phyloP scores from a whole-genome alignment of 257 asterid genomes.

The Penstemon davidsonii region DNA sequence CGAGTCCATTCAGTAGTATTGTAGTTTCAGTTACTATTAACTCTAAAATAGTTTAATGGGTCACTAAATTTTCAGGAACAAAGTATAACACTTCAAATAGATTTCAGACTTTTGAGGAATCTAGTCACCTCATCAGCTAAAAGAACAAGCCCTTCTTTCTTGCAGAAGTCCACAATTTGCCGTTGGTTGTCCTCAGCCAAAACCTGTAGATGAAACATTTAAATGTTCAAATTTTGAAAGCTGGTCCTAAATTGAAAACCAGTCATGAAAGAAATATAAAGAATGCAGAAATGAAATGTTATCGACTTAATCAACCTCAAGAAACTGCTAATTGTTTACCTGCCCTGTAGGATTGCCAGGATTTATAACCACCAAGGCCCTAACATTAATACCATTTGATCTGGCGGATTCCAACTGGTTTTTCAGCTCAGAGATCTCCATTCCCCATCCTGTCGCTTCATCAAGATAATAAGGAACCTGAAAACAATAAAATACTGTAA shows the following conservation, averaged over 20 bases:
- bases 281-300: background rate
- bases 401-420: conserved; percentile 78
- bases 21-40: conserved; percentile 1
- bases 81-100: background rate
- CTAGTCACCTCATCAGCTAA: conserved; percentile 88
- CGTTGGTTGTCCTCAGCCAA: conserved; percentile 67
- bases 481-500: background rate
- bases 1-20: background rate
- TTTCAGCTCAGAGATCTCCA: conserved; percentile 78
- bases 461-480: conserved; percentile 98
- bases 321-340: conserved; percentile 38
- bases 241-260: background rate
- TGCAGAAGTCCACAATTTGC: conserved; percentile 92
- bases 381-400: conserved; percentile 66
- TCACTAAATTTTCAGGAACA: background rate
- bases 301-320: background rate
- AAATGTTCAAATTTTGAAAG: conserved; percentile 16
- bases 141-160: conserved; percentile 94
- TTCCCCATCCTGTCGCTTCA: conserved; percentile 96
- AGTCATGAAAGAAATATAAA: background rate
- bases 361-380: conserved; percentile 95
- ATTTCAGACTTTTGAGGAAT: background rate
- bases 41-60: conserved; percentile 3
- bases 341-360: conserved; percentile 99
- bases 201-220: conserved; percentile 39